Evolutionary conservation across 2,329 filamentous ascomycete species (phyloP), one percentile per base, ranked within the genome.

Genomic region (Diaporthe citri): DNA sequence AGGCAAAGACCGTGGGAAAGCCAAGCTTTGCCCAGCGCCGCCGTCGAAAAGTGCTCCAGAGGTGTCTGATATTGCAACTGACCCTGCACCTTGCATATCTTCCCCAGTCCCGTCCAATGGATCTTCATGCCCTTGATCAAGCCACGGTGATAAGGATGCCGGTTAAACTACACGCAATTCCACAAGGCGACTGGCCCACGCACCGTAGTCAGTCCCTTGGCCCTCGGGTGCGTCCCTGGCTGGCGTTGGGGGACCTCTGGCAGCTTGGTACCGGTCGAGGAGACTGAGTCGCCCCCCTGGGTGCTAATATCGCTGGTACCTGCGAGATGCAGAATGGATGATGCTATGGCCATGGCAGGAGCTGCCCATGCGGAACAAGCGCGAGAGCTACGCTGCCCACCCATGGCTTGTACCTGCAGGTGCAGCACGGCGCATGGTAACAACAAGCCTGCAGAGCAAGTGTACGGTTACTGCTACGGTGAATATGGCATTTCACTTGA

Each of bases 1-100:
- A 25, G 64, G 64, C 64, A 69, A 64, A n/a, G 52, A 20, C 41
- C 17, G 46, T 64, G 46, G 43, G 10, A 72, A 51, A 51, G 57
- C n/a, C 70, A 55, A 72, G 70, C 34, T 72, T 55, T 62, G 57
- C 70, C 70, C 70, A 72, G 70, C 57, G 51, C 34, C 57, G 71
- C 71, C 71, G 57, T 64, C 60, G 51, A 41, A 62, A 52, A 31
- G n/a, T 64, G 48, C 64, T 20, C 64, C 36, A 39, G 15, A 55
- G 13, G 34, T 25, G n/a, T 55, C 46, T 69, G 62, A 55, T 69
- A 55, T 67, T 52, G 64, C 64, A 52, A 22, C 46, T 67, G 46
- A 28, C 48, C 64, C 48, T 69, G 48, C 64, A 55, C 48, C 64
- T 39, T 69, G 64, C 64, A 69, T 41, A 69, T 69, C 46, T 52